Percentiles rank a stretch among this genome's conserved stretches.
These are phyloP conservation scores for Ceratocystis colombiana DNA, from an alignment of 2,329 filamentous ascomycete species.

Conservation along the genomic window DNA sequence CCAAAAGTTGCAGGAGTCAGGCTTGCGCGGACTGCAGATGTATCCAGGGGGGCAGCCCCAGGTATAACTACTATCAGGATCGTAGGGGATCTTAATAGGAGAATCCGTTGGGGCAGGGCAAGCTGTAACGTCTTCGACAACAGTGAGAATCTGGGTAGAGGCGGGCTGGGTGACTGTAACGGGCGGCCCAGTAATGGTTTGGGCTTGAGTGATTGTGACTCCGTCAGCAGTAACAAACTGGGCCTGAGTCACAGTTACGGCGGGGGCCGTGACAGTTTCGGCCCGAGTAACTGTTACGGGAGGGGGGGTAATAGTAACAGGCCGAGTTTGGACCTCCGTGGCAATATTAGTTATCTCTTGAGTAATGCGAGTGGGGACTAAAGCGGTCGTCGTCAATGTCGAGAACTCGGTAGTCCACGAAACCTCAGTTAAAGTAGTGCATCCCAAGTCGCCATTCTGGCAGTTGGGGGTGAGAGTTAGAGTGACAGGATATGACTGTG, in stretches of 20 bases:
- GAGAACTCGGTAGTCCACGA: constrained; percentile 27
- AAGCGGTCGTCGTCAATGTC: constrained; percentile 26
- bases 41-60: constrained; percentile 46
- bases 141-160: constrained; percentile 28
- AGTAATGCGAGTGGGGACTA: constrained; percentile 23
- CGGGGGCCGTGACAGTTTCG: constrained; percentile 26
- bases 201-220: constrained; percentile 26
- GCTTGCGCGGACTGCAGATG: constrained; percentile 45
- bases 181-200: constrained; percentile 31
- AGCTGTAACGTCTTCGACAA: constrained; percentile 30
- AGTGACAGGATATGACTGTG: constrained; percentile 29
- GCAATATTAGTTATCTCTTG: constrained; percentile 25
- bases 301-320: constrained; percentile 29
- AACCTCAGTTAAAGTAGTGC: constrained; percentile 19
- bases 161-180: constrained; percentile 31
- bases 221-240: constrained; percentile 12
- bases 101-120: constrained; percentile 34
- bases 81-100: constrained; percentile 29
- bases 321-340: constrained; percentile 27
- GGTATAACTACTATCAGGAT: constrained; percentile 36
- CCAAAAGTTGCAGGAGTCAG: constrained; percentile 43
- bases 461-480: constrained; percentile 26
- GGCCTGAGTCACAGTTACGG: constrained; percentile 21
- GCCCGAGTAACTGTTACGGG: constrained; percentile 23
- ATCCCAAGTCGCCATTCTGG: background rate